A percentile compares a stretch with the other conserved stretches of the same genome.
Evolutionary conservation across 805 yeast genomes (phyloP).

Genomic region (Spathaspora boniae): DNA sequence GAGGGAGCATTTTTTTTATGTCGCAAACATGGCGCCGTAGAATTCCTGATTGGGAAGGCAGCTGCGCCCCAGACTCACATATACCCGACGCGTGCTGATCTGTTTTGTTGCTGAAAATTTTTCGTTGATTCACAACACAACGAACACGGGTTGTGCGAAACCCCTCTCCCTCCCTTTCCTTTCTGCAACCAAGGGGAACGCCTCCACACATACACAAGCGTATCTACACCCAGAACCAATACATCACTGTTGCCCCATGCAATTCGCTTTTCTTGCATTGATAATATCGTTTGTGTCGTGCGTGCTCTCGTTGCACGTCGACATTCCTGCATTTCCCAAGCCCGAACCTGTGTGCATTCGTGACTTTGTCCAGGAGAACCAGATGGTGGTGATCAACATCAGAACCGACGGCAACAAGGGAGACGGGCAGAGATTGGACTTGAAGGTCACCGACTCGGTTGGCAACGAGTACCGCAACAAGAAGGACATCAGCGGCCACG

Average conservation of each 20-base stretch:
- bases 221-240: background rate
- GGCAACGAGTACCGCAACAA: constrained; percentile 81
- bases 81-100: too few relatives aligned
- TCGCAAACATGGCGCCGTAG: too few relatives aligned
- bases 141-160: too few relatives aligned
- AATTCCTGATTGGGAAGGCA: too few relatives aligned
- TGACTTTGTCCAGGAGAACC: constrained; percentile 83
- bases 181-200: background rate
- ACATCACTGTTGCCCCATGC: background rate
- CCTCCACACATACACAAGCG: too few relatives aligned
- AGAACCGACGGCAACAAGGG: constrained; percentile 70
- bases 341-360: constrained; percentile 78
- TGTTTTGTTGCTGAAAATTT: too few relatives aligned
- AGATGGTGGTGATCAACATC: constrained; percentile 81
- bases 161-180: too few relatives aligned
- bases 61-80: too few relatives aligned
- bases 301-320: constrained; percentile 45
- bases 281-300: constrained; percentile 15
- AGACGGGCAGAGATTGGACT: constrained; percentile 80
- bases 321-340: constrained; percentile 45
- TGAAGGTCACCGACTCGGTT: constrained; percentile 67
- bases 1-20: background rate
- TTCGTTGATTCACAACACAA: too few relatives aligned
- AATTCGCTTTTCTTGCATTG: constrained; percentile 1
- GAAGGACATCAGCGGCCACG: constrained; percentile 69